phyloP scores from a whole-genome alignment of 495 filamentous ascomycete genomes.

The Peziza echinospora region DNA sequence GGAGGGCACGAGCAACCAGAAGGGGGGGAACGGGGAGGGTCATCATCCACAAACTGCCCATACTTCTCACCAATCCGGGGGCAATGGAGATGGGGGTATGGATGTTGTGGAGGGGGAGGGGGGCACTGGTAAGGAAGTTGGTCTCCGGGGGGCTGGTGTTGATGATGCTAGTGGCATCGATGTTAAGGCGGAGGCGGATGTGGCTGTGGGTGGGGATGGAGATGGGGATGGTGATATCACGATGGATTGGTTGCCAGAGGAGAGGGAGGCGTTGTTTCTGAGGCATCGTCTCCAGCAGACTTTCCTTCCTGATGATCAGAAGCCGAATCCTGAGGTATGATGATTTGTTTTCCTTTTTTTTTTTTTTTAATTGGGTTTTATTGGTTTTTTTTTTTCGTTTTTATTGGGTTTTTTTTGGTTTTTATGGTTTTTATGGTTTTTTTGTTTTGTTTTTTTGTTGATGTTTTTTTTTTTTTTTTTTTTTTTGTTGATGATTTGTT shows the following conservation, averaged over 20 bases:
- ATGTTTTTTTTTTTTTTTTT: too few relatives aligned
- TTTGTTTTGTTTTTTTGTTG: too few relatives aligned
- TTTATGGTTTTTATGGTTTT: too few relatives aligned
- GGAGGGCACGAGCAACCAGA: not conserved
- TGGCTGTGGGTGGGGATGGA: conserved; percentile 10
- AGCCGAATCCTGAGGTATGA: not conserved
- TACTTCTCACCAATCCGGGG: too few relatives aligned
- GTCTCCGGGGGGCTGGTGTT: not conserved
- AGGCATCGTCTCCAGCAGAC: not conserved
- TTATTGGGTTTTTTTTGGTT: too few relatives aligned
- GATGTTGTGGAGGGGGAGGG: not conserved
- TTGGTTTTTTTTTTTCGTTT: too few relatives aligned
- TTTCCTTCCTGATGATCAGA: not conserved
- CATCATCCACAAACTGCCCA: too few relatives aligned
- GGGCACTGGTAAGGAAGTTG: not conserved
- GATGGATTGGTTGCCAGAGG: conserved; percentile 1
- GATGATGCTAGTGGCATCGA: conserved; percentile 1
- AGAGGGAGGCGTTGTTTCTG: not conserved
- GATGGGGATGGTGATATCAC: conserved; percentile 9
- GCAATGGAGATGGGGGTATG: not conserved
- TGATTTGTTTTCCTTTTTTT: too few relatives aligned
- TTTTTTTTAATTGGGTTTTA: too few relatives aligned
- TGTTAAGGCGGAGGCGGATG: conserved; percentile 5
- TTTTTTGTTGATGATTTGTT: too few relatives aligned
- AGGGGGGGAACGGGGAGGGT: too few relatives aligned